Base-by-base conservation (phyloP, 768 basidiomycete genomes). In the Mycena crocata region DNA sequence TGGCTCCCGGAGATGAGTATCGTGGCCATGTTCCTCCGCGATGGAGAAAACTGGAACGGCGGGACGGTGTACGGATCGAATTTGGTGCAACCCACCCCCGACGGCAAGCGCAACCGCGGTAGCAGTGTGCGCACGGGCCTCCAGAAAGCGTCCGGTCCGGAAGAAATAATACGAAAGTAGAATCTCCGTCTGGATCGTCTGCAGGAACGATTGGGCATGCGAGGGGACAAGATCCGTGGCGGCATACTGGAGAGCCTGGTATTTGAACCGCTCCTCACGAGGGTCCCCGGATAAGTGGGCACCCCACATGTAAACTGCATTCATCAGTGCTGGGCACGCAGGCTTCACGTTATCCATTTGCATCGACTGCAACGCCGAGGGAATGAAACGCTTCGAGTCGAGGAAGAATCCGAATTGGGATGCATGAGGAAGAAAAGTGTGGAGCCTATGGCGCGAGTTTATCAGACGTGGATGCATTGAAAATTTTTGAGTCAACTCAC, bases 371-470 rank as follows among this genome's bases (percentile, higher is more conserved):
- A 26, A 58, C 28, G 35, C 26, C 9, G 35, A 48, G 10, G 24
- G 45, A 5, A 79, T 70, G 56, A 89, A 82, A 7, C 84, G 81
- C 13, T 75, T 67, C n/a, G 77, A 44, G 67, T 85, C 70, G 60
- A 94, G 85, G 76, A 93, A 93, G 72, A 93, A 88, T 6, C 90
- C 90, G 62, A 92, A 83, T 69, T 88, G 84, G 37, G 80, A 74
- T 0, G 86, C 83, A 69, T 91, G 83, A 19, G 85, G 86, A 14
- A 89, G 74, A 72, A 94, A 89, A 30, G 79, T 79, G 71, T 89
- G 86, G 5, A 90, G 74, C 39, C 90, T 92, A 54, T 21, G n/a
- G 45, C 26, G 35, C 1, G 30, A 37, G 19, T n/a, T 39, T 37
- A 37, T 15, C 48, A 68, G 35, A 48, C 37, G 56, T 46, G 44